Percentiles rank a stretch among this genome's conserved stretches.
Conservation (phyloP, 805 yeast species). For the Candida fluviatilis region DNA sequence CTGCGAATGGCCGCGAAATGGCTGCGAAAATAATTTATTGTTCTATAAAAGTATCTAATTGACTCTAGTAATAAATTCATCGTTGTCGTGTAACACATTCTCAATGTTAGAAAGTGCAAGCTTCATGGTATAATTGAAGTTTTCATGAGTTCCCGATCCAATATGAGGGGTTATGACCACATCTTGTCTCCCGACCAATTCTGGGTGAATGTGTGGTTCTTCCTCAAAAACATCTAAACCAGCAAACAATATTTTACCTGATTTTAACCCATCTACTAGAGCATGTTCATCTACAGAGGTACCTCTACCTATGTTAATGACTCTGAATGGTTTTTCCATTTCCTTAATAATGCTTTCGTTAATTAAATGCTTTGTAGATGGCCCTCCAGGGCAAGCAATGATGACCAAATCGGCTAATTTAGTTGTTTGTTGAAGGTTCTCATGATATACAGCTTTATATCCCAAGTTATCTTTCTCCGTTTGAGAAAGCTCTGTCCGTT, state of each 20-base stretch:
- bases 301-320: conserved; percentile 78
- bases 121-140: conserved; percentile 46
- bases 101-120: conserved; percentile 54
- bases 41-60: conserved; percentile 4
- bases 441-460: conserved; percentile 42
- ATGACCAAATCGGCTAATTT: conserved; percentile 55
- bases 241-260: conserved; percentile 58
- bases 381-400: conserved; percentile 62
- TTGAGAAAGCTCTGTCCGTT: conserved; percentile 43
- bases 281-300: conserved; percentile 62
- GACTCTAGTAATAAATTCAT: conserved; percentile 8
- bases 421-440: conserved; percentile 28
- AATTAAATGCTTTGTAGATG: conserved; percentile 52
- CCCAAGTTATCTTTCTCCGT: conserved; percentile 34
- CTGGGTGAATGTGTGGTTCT: conserved; percentile 57
- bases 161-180: conserved; percentile 68
- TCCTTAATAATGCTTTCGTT: conserved; percentile 43
- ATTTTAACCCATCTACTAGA: conserved; percentile 52
- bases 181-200: conserved; percentile 52
- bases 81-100: conserved; percentile 22
- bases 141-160: conserved; percentile 62
- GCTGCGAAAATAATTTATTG: background rate
- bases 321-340: conserved; percentile 52
- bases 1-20: conserved; percentile 1
- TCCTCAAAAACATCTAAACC: conserved; percentile 70